Evolutionary conservation across 1,139 yeast species (phyloP).

Genomic region (Wickerhamiella pararugosa): DNA sequence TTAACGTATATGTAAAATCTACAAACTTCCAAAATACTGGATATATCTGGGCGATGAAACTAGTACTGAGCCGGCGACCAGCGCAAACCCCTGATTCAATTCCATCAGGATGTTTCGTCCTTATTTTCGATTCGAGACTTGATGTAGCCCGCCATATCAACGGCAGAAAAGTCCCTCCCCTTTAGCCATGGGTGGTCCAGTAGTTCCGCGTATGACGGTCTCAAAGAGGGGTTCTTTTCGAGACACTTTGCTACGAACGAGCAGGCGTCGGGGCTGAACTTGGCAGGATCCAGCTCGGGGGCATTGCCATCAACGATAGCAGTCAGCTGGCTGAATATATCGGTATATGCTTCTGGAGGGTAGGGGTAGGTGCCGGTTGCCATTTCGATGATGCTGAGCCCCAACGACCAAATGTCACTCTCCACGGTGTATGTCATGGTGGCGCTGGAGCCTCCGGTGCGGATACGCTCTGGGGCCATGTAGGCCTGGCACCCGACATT

Average conservation of each 20-base stretch:
- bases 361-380: constrained; percentile 90
- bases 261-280: constrained; percentile 61
- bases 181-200: constrained; percentile 73
- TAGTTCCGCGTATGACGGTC: constrained; percentile 72
- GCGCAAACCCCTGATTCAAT: too few species aligned
- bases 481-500: constrained; percentile 97
- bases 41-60: too few species aligned
- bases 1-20: too few species aligned
- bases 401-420: constrained; percentile 93
- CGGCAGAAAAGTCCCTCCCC: constrained; percentile 31
- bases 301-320: constrained; percentile 97
- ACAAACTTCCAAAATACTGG: too few species aligned
- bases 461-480: constrained; percentile 98
- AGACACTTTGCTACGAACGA: constrained; percentile 69
- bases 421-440: constrained; percentile 82
- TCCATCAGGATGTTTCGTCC: too few species aligned
- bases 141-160: constrained; percentile 33
- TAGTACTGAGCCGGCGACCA: too few species aligned
- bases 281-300: constrained; percentile 47
- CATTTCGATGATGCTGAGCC: constrained; percentile 73
- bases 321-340: constrained; percentile 80
- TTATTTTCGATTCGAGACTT: neutral
- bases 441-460: constrained; percentile 32
- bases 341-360: constrained; percentile 83
- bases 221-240: constrained; percentile 59